A percentile compares a stretch with the other conserved stretches of the same genome.
These are phyloP conservation scores for Phyllosticta ampelicida DNA, from an alignment of 2,329 filamentous ascomycete genomes.

Conservation along the genomic window DNA sequence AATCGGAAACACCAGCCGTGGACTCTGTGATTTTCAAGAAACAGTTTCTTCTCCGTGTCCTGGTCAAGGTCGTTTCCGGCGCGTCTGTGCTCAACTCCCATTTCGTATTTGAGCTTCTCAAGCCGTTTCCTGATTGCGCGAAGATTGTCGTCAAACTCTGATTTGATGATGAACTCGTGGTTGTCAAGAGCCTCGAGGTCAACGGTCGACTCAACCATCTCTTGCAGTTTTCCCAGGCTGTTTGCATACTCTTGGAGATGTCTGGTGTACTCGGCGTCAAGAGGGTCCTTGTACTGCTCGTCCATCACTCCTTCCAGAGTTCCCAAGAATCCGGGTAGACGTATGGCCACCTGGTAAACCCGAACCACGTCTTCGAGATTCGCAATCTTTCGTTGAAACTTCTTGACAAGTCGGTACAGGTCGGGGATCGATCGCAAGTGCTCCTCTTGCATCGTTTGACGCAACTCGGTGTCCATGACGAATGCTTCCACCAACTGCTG, in stretches of 20 bases:
- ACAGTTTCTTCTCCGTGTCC: conserved; percentile 96
- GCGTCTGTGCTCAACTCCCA: conserved; percentile 68
- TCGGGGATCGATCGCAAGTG: conserved; percentile 89
- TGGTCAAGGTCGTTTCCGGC: conserved; percentile 75
- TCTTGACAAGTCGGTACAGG: conserved; percentile 84
- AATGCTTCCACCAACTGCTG: conserved; percentile 95
- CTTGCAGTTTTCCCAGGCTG: conserved; percentile 74
- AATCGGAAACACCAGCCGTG: conserved; percentile 96
- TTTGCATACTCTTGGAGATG: conserved; percentile 65
- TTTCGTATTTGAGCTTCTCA: conserved; percentile 70
- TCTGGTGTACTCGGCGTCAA: conserved; percentile 77
- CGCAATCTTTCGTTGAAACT: conserved; percentile 84
- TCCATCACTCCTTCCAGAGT: conserved; percentile 93
- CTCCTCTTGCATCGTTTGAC: conserved; percentile 94
- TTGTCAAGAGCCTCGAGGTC: conserved; percentile 91
- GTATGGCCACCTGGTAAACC: conserved; percentile 88
- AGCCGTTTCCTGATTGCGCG: conserved; percentile 84
- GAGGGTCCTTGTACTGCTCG: conserved; percentile 75
- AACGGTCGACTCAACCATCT: conserved; percentile 98
- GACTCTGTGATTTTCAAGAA: conserved; percentile 89
- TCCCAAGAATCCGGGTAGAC: conserved; percentile 78
- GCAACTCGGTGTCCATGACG: conserved; percentile 79
- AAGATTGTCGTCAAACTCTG: conserved; percentile 86
- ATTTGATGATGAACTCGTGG: conserved; percentile 98
- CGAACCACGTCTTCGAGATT: conserved; percentile 92